Base-by-base conservation (phyloP, 2,329 filamentous ascomycete species). In the Tothia fuscella region DNA sequence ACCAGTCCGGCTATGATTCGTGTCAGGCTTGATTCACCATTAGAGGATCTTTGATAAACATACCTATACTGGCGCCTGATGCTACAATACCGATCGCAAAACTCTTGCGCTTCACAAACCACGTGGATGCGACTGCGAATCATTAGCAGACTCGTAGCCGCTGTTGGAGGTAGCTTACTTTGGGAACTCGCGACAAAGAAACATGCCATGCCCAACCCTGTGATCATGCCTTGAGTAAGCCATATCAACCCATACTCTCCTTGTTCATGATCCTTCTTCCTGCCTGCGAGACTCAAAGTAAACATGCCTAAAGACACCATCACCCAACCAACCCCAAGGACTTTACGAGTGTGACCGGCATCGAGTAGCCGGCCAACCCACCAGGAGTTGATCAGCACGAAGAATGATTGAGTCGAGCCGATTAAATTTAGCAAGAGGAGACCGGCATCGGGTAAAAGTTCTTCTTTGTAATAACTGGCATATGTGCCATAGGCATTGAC, bases 171-270 rank as follows among this genome's bases (percentile, higher is more conserved):
- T 12, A 52, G n/a, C 60, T 44, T 59, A 68, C 65, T 58, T 55
- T 70, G 66, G 19, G 67, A 70, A 46, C 66, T 68, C 19, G 62
- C 62, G 4, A 70, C 67, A 47, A 71, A 71, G 52, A 67, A 69
- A 47, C 66, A 70, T n/a, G 65, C 60, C 67, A 70, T 70, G 7
- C 68, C 68, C 7, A 70, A 44, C 4, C 66, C 65, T 20, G 59
- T 59, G 28, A 69, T 51, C 29, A 71, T 50, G 3, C 67, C 67
- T 50, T 70, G 66, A 4, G 64, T 65, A 9, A 63, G 51, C 64
- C 65, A 67, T 19, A 68, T 66, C 5, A 60, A 49, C 22, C 48
- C 55, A 48, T 65, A 68, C 41, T 56, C 64, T 32, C 57, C 64
- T 17, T 59, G 38, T 4, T 53, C 53, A 36, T 55, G 50, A 14